Evolutionary conservation across 352 stramenopile species (phyloP).

Genomic region (Pythium dissotocum): DNA sequence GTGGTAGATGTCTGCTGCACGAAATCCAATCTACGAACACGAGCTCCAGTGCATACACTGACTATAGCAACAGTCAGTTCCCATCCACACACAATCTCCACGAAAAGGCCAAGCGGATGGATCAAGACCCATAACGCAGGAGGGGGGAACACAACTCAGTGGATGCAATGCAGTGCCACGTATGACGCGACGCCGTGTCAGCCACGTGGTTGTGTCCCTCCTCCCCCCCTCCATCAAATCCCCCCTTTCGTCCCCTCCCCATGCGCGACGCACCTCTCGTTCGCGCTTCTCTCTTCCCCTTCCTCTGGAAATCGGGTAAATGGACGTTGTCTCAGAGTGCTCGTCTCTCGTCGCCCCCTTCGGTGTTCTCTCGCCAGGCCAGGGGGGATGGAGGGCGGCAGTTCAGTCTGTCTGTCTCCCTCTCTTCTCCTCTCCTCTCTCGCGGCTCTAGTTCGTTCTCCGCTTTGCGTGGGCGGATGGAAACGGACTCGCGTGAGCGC

Average conservation of each 20-base stretch:
- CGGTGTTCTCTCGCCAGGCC: neutral
- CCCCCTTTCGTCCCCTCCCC: neutral
- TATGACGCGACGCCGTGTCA: neutral
- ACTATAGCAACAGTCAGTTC: neutral
- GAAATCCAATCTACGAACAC: conserved; percentile 19
- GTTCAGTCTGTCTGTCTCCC: neutral
- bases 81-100: neutral
- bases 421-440: conserved; percentile 1
- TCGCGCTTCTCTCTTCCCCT: conserved; percentile 9
- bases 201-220: neutral
- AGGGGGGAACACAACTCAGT: neutral
- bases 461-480: neutral
- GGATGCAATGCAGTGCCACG: neutral
- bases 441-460: neutral
- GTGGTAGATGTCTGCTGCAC: conserved; percentile 15
- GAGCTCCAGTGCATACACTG: conserved; percentile 23
- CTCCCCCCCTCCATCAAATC: neutral
- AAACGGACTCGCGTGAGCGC: neutral
- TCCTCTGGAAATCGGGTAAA: neutral
- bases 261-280: conserved; percentile 17
- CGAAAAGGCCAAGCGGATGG: neutral
- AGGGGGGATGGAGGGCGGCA: neutral
- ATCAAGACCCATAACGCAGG: neutral
- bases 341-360: conserved; percentile 8
- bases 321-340: neutral